Conservation (phyloP, 164 flowering plant genomes). For the Vitis riparia region DNA sequence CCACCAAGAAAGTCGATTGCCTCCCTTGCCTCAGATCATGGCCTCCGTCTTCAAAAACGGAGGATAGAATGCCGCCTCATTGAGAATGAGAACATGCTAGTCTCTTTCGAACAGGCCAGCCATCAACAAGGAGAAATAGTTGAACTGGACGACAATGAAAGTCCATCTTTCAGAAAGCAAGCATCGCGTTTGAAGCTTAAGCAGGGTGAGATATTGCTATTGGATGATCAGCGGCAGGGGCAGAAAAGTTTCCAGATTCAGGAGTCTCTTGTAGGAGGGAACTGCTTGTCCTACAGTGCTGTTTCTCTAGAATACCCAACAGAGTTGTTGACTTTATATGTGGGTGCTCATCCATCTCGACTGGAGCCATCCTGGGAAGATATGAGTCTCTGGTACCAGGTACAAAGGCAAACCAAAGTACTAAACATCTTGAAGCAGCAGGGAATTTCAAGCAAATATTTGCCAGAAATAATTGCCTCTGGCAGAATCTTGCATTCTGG, state of each 20-base stretch:
- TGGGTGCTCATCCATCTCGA: constrained; percentile 81
- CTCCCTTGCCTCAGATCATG: constrained; percentile 69
- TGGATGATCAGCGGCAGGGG: constrained; percentile 50
- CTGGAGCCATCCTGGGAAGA: constrained; percentile 89
- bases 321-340: constrained; percentile 49
- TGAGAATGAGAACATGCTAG: constrained; percentile 39
- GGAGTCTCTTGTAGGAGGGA: constrained; percentile 45
- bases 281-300: constrained; percentile 48
- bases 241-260: constrained; percentile 49
- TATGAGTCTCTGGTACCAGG: constrained; percentile 88
- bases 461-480: constrained; percentile 66
- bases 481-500: constrained; percentile 75
- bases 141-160: constrained; percentile 53
- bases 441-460: constrained; percentile 58
- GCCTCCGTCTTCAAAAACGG: constrained; percentile 73
- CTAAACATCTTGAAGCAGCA: constrained; percentile 59
- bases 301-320: constrained; percentile 48
- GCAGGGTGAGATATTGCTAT: constrained; percentile 44
- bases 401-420: constrained; percentile 86
- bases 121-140: constrained; percentile 52
- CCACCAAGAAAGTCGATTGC: constrained; percentile 66
- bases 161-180: constrained; percentile 31
- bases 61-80: constrained; percentile 46
- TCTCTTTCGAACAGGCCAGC: constrained; percentile 23
- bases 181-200: constrained; percentile 38